Percentiles rank a stretch among this genome's conserved stretches.
These are phyloP conservation scores for Ormosia emarginata DNA, from an alignment of 306 rosid species.

Conservation along the genomic window DNA sequence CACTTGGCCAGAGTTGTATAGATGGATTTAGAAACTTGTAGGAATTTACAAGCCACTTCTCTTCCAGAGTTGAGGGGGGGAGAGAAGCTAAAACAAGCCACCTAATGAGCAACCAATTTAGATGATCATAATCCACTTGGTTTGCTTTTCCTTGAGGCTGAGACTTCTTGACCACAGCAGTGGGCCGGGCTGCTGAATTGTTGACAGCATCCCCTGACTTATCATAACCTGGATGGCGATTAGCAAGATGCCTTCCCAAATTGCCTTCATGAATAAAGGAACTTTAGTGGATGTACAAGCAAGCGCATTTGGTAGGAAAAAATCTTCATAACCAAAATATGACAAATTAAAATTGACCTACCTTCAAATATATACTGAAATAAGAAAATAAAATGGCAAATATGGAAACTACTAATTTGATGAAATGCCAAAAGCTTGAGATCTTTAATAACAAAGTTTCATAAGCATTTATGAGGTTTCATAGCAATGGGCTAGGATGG, in stretches of 20 bases:
- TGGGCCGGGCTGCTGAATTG: conserved; percentile 47
- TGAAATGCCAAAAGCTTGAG: not conserved
- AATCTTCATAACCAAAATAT: not conserved
- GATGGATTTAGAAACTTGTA: conserved; percentile 84
- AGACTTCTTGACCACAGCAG: conserved; percentile 51
- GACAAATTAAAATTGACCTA: not conserved
- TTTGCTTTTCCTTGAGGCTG: conserved; percentile 64
- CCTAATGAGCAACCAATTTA: conserved; percentile 88
- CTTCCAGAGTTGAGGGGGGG: conserved; percentile 86
- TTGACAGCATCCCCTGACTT: conserved; percentile 60
- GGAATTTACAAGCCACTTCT: conserved; percentile 79
- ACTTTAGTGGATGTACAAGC: conserved; percentile 11
- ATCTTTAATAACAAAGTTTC: conserved; percentile 1
- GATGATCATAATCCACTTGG: conserved; percentile 79
- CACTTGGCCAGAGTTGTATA: conserved; percentile 80
- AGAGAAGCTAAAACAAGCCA: conserved; percentile 86
- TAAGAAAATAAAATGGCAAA: not conserved
- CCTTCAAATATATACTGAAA: conserved; percentile 2
- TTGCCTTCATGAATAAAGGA: conserved; percentile 58
- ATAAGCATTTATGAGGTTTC: not conserved
- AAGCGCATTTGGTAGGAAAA: not conserved
- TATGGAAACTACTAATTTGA: not conserved
- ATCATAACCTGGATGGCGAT: conserved; percentile 95
- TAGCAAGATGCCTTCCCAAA: conserved; percentile 88
- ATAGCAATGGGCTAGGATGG: not conserved